Conservation (phyloP, 1,284 basidiomycete genomes). For the Ceratobasidium papillatum region DNA sequence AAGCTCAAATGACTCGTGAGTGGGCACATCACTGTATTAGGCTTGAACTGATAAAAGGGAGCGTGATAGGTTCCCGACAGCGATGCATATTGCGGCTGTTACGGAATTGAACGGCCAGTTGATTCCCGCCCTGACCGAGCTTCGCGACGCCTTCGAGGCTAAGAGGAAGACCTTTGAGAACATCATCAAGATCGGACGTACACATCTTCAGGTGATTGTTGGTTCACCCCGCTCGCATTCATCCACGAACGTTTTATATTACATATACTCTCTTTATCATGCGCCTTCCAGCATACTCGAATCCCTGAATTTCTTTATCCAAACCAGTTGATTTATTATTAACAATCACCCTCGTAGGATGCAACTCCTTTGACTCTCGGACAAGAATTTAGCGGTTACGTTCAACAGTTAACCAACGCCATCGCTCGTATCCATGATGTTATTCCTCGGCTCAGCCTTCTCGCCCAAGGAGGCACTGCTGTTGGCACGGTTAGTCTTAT, state of each 20-base stretch:
- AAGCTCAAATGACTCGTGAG: slow-evolving; percentile 96
- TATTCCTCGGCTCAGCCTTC: slow-evolving; percentile 85
- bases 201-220: slow-evolving; percentile 81
- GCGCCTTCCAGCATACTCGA: neutral
- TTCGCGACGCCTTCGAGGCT: slow-evolving; percentile 82
- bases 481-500: slow-evolving; percentile 88
- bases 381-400: slow-evolving; percentile 99
- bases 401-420: slow-evolving; percentile 91
- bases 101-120: slow-evolving; percentile 84
- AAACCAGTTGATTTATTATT: neutral
- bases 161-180: slow-evolving; percentile 85
- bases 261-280: neutral
- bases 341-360: slow-evolving; percentile 63
- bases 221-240: neutral
- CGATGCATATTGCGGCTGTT: slow-evolving; percentile 98
- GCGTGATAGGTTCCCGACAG: slow-evolving; percentile 88
- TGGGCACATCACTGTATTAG: slow-evolving; percentile 48
- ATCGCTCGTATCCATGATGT: slow-evolving; percentile 87
- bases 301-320: neutral
- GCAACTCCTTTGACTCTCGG: slow-evolving; percentile 97
- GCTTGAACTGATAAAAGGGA: slow-evolving; percentile 11
- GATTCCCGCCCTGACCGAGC: slow-evolving; percentile 85
- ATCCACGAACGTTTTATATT: neutral
- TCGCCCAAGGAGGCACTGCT: slow-evolving; percentile 98
- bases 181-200: slow-evolving; percentile 99